Base-by-base conservation (phyloP, 805 yeast genomes). In the Nakazawaea siamensis region DNA sequence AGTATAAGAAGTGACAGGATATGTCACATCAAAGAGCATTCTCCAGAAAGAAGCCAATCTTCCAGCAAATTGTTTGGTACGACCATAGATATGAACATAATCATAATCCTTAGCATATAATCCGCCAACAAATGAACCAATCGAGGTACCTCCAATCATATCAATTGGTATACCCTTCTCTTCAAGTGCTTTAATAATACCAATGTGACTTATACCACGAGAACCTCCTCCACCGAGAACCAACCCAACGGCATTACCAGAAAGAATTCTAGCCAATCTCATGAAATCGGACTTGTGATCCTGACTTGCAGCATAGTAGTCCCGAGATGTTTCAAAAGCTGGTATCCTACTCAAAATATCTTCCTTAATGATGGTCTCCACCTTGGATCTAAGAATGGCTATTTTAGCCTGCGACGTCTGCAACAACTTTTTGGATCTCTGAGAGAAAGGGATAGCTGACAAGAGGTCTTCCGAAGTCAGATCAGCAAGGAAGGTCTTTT, bases 161-260 rank as follows among this genome's bases (percentile, higher is more conserved):
- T 90, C 98, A 24, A 92, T 78, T 0, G 98, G 98, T 11, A 90
- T 82, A 0, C 97, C 97, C 37, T 77, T 76, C 43, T 84, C 94
- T 53, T 90, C 97, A 8, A 90, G 59, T 0, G 97, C 95, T 33
- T 76, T 74, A n/a, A 90, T 72, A 3, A 92, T 80, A 3, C 98
- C 98, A 27, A 90, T 66, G 53, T 90, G 98, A 11, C 95, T 73
- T 11, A 90, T 67, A 1, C 98, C 98, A 46, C 97, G 67, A 0
- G 97, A 95, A 28, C 98, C 98, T 27, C 98, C 98, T 11, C 98
- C 98, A 5, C 98, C 98, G 3, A 90, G 63, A 5, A 90, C 97
- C 14, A 92, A 62, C 0, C 97, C 98, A 27, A 92, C 83, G 0
- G 96, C 95, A 52, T 87, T 86, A 6, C 95, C 95, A 0, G 96